Conservation (phyloP, 2,329 filamentous ascomycete genomes). For the Stachybotrys echinatus region DNA sequence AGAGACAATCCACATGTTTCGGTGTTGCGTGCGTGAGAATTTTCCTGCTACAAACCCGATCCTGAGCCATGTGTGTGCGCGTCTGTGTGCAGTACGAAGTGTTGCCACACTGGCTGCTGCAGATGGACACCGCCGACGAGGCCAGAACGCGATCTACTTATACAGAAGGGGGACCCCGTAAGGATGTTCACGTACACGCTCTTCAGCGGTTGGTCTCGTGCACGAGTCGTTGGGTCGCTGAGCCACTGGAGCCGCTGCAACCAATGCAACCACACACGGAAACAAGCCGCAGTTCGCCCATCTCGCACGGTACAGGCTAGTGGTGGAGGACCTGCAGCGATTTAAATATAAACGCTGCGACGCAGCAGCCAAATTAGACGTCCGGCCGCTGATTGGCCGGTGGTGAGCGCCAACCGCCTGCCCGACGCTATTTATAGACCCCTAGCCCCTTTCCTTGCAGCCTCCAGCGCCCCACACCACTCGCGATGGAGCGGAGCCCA, state of each 20-base stretch:
- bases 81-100: no score
- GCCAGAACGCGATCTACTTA: no score
- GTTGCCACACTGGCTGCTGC: no score
- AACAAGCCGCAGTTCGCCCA: background rate
- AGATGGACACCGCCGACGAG: no score
- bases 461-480: slow-evolving; percentile 4
- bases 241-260: no score
- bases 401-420: background rate
- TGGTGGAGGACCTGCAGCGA: background rate
- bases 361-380: background rate
- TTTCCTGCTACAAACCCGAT: no score
- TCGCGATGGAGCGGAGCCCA: slow-evolving; percentile 3
- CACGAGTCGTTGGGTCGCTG: background rate
- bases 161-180: no score
- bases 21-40: no score
- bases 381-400: background rate
- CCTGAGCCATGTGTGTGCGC: no score
- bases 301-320: background rate
- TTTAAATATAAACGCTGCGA: background rate
- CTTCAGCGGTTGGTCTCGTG: background rate
- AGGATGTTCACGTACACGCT: no score
- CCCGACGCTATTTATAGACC: background rate
- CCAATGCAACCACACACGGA: background rate
- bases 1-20: no score
- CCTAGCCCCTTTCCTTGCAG: background rate